A percentile compares a stretch with the other conserved stretches of the same genome.
phyloP scores from a whole-genome alignment of 495 filamentous ascomycete genomes.

The Jackrogersella multiformis region DNA sequence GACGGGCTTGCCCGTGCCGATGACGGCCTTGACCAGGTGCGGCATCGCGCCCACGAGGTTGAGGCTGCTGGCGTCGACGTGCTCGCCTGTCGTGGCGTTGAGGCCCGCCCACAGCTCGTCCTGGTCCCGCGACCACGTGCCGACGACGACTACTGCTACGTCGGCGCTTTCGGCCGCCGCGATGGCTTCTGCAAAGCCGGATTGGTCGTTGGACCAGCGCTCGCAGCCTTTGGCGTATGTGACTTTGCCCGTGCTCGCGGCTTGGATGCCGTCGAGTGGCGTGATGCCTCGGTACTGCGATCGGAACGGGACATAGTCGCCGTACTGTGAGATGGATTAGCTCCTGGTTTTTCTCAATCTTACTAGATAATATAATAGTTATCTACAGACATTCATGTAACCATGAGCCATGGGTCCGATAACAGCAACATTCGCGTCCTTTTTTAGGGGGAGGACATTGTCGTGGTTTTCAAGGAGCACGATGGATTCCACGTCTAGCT shows the following conservation, averaged over 20 bases:
- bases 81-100: slow-evolving; percentile 77
- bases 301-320: slow-evolving; percentile 71
- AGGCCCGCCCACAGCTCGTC: slow-evolving; percentile 70
- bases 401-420: slow-evolving; percentile 78
- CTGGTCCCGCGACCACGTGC: slow-evolving; percentile 78
- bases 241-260: slow-evolving; percentile 63
- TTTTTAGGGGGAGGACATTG: slow-evolving; percentile 66
- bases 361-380: too few species aligned
- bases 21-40: slow-evolving; percentile 69
- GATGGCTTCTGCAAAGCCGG: slow-evolving; percentile 69
- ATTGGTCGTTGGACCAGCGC: slow-evolving; percentile 74
- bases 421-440: slow-evolving; percentile 70
- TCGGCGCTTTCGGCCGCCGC: slow-evolving; percentile 70
- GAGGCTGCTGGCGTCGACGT: slow-evolving; percentile 69
- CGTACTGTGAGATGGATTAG: slow-evolving; percentile 58
- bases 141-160: slow-evolving; percentile 74
- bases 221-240: slow-evolving; percentile 76
- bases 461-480: slow-evolving; percentile 75
- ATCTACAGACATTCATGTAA: slow-evolving; percentile 71
- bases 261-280: slow-evolving; percentile 71
- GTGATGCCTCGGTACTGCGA: slow-evolving; percentile 70
- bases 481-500: slow-evolving; percentile 73
- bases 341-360: not conserved
- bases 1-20: slow-evolving; percentile 71
- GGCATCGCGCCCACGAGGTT: slow-evolving; percentile 76